A percentile compares a stretch with the other conserved stretches of the same genome.
Conservation (phyloP, 495 filamentous ascomycete genomes). For the Aspergillus heteromorphus region DNA sequence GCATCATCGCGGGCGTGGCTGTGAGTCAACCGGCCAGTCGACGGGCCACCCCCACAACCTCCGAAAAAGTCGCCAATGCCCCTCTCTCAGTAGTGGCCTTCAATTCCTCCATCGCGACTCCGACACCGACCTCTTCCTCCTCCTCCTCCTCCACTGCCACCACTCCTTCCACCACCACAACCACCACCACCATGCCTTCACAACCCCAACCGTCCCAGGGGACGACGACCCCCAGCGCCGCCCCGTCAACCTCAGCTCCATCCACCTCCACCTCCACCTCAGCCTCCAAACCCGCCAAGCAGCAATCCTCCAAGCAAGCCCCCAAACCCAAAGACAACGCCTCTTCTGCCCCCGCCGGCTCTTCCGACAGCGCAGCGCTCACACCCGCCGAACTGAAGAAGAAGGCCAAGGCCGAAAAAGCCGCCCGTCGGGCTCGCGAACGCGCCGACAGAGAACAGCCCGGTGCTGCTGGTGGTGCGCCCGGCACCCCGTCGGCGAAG, state of each 20-base stretch:
- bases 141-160: neutral
- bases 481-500: constrained; percentile 31
- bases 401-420: constrained; percentile 72
- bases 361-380: constrained; percentile 27
- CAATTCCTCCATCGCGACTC: no score
- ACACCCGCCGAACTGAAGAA: constrained; percentile 69
- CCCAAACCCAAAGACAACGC: constrained; percentile 24
- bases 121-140: constrained; percentile 7
- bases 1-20: constrained; percentile 24
- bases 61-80: constrained; percentile 23
- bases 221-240: constrained; percentile 8
- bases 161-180: constrained; percentile 19
- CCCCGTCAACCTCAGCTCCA: constrained; percentile 17
- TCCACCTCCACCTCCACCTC: constrained; percentile 11
- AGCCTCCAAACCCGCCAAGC: constrained; percentile 29
- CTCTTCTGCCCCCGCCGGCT: constrained; percentile 4
- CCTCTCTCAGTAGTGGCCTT: no score
- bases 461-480: constrained; percentile 21
- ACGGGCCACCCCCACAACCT: constrained; percentile 30
- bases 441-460: constrained; percentile 38
- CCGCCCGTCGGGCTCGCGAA: constrained; percentile 62
- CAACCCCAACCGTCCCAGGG: constrained; percentile 1
- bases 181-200: constrained; percentile 9
- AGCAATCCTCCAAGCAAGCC: constrained; percentile 8
- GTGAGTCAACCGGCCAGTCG: constrained; percentile 37